Base-by-base conservation (phyloP, 495 filamentous ascomycete genomes). In the Xylaria longipes region DNA sequence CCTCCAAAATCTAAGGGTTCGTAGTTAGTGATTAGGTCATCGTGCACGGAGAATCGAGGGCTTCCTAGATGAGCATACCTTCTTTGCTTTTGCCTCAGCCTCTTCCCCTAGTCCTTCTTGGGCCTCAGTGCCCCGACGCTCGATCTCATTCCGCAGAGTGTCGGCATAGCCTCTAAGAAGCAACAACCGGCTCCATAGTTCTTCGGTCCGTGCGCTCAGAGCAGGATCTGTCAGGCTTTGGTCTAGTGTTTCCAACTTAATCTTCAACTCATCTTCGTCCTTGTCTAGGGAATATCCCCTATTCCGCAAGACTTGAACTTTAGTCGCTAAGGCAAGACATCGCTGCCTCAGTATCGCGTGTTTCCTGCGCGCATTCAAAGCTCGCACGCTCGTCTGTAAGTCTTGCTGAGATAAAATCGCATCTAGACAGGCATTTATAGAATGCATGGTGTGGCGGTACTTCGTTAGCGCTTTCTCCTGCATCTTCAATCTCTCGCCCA, bases 161-260 rank as follows among this genome's bases (percentile, higher is more conserved):
- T 91, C 89, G 43, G 92, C 92, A 73, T 94, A 88, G 72, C 95
- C 93, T 73, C 93, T 85, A 45, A 98, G 89, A 33, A 91, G 91
- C 67, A 97, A 88, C 87, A 99, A 91, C 41, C 97, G 86, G 45
- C 96, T 97, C 96, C 96, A 99, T 62, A 99, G 92, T 84, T 99
- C 96, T 81, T 99, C 96, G 65, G 90, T 90, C 68, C 94, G 84
- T 5, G 94, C 95, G 63, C 86, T 91, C 57, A 97, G 84, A 22
- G 90, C 91, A 2, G 97, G 95, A 82, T 99, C 97, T 67, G 91
- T 91, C 20, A 95, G 88, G 22, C 81, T 82, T 73, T 88, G 89
- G 77, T 97, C 93, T 72, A 99, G 85, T 60, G 84, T 82, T 57
- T 89, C 76, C 41, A 99, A 85, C 81, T 96, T 94, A 81, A 92